phyloP scores from a whole-genome alignment of 1,284 basidiomycete genomes.

The Ustilago loliicola region DNA sequence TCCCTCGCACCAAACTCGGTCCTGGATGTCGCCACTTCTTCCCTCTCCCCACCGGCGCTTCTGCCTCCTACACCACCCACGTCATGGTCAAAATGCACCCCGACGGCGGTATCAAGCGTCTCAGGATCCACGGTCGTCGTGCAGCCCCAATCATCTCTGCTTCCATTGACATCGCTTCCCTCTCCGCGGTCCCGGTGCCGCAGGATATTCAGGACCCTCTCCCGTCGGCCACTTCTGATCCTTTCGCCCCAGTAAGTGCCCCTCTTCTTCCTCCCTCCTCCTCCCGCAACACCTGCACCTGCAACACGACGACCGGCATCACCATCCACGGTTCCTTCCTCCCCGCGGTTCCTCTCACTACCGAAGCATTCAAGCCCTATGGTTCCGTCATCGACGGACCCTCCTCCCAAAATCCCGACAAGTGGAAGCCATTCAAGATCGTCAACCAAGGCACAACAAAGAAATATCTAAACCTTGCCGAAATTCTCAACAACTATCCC shows the following conservation, averaged over 20 bases:
- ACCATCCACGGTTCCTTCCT: constrained; percentile 24
- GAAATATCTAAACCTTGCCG: constrained; percentile 57
- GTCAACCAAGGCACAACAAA: constrained; percentile 67
- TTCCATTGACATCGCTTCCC: constrained; percentile 21
- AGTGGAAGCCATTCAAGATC: constrained; percentile 37
- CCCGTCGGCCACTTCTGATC: constrained; percentile 50
- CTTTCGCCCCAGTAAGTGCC: constrained; percentile 45
- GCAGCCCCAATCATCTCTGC: constrained; percentile 60
- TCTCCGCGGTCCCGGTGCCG: constrained; percentile 56
- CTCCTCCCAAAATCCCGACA: constrained; percentile 6
- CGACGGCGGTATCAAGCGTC: constrained; percentile 93
- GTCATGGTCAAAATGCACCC: constrained; percentile 90
- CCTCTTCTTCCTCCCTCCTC: constrained; percentile 21
- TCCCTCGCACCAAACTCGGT: constrained; percentile 84
- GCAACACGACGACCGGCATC: constrained; percentile 21
- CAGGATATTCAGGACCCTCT: constrained; percentile 45
- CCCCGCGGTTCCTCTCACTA: constrained; percentile 39
- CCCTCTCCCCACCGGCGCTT: constrained; percentile 77
- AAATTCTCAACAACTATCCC: constrained; percentile 51
- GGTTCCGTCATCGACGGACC: constrained; percentile 63
- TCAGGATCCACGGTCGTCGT: constrained; percentile 83
- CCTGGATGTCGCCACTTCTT: constrained; percentile 92
- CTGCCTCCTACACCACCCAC: constrained; percentile 78
- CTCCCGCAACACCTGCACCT: constrained; percentile 4
- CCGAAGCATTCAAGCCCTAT: constrained; percentile 48